Evolutionary conservation across 2,329 filamentous ascomycete genomes (phyloP), one percentile per base, ranked within the genome.

Genomic region (Calycina marina): DNA sequence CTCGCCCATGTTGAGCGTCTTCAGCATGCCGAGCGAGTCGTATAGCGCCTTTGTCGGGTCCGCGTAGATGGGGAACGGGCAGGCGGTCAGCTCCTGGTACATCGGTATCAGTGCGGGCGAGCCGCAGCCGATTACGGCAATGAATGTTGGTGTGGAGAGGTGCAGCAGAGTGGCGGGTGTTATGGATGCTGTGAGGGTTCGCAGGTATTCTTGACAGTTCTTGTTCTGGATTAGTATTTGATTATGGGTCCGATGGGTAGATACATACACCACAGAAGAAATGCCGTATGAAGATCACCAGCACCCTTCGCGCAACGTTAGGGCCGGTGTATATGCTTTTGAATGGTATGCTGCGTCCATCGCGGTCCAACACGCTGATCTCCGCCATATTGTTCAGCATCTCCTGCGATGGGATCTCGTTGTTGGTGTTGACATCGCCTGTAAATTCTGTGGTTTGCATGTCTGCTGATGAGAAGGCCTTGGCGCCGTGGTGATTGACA

Each of bases 71-170:
- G 65, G 62, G 47, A 65, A 74, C 1, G 60, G 56, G 38, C 65
- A 70, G 6, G 39, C 39, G 0, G 67, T 70, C 18, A 57, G 51
- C 17, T 53, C 41, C 6, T 48, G 50, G 46, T 73, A 73, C 51
- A 61, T 62, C 17, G 59, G 48, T 32, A 75, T 72, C 4, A 73
- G 51, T n/a, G 59, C 56, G 2, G 65, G 62, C 6, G 59, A 54
- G 4, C 71, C 71, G 47, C 66, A 71, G 28, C 70, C 70, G 31
- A 75, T 60, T 24, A 75, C 55, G 18, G 59, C 56, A 31, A 76
- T 50, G 27, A 46, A 50, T 30, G 51, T 53, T 4, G 50, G 47
- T 14, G 41, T 45, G 2, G 44, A 42, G 15, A 53, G 49, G 25
- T 40, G 36, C 22, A 53, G 48, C 37, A 54, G 51, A 6, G 41